These are phyloP conservation scores for Epichloe brachyelytri DNA, from an alignment of 2,329 filamentous ascomycete species.

Conservation along the genomic window DNA sequence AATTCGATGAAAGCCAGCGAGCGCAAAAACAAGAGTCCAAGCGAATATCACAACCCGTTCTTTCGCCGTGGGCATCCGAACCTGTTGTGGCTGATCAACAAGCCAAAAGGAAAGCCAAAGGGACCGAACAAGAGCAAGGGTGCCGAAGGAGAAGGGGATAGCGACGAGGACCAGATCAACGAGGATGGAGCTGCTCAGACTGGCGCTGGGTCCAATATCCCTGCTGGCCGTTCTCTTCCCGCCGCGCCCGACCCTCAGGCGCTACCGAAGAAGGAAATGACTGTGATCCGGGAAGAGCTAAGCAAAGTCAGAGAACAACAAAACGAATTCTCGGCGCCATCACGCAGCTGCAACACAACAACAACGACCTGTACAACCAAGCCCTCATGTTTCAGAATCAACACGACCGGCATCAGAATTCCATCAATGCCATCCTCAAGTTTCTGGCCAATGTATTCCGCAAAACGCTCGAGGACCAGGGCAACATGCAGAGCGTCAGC, in stretches of 20 bases:
- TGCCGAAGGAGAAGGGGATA: constrained; percentile 20
- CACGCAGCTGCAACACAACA: constrained; percentile 66
- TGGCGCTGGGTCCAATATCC: constrained; percentile 9
- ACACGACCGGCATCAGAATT: constrained; percentile 94
- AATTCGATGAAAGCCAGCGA: constrained; percentile 97
- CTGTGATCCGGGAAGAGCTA: constrained; percentile 66
- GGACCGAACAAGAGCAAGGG: constrained; percentile 41
- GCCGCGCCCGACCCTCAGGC: constrained; percentile 31
- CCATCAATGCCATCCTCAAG: constrained; percentile 95
- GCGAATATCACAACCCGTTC: constrained; percentile 95
- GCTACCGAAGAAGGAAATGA: constrained; percentile 58
- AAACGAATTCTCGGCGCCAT: constrained; percentile 74
- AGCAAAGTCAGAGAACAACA: constrained; percentile 76
- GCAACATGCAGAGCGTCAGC: constrained; percentile 60
- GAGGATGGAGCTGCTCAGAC: constrained; percentile 31
- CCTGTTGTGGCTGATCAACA: constrained; percentile 90
- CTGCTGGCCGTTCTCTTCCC: constrained; percentile 22
- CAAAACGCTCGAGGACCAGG: constrained; percentile 68
- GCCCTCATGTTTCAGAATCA: constrained; percentile 80
- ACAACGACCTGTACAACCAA: constrained; percentile 78
- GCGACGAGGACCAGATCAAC: constrained; percentile 54
- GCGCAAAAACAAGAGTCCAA: constrained; percentile 92
- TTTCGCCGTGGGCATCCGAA: constrained; percentile 90
- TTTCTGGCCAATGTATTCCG: constrained; percentile 96
- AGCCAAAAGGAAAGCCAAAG: constrained; percentile 59